Evolutionary conservation across 139 green algal species (phyloP).

Genomic region (Chlamydomonas schloesseri): DNA sequence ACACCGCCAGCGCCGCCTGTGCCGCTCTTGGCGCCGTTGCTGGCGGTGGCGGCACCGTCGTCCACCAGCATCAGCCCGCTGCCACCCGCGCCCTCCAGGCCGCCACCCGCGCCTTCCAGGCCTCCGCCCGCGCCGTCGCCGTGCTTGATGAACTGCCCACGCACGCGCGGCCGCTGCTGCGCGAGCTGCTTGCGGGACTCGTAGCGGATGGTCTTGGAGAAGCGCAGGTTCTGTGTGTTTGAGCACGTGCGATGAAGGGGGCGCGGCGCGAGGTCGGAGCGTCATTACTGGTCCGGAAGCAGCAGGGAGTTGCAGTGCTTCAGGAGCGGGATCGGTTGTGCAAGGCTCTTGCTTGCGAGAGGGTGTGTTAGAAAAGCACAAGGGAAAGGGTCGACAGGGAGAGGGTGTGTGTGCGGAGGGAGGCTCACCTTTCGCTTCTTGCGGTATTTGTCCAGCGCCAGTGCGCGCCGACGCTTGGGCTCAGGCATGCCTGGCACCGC

Average conservation of each 20-base stretch:
- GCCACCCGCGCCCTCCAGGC: no score
- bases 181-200: constrained; percentile 77
- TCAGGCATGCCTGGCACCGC: neutral
- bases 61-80: neutral
- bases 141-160: constrained; percentile 74
- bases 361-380: no score
- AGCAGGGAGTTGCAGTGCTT: no score
- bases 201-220: constrained; percentile 79
- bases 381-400: no score
- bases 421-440: constrained; percentile 69
- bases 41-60: constrained; percentile 1
- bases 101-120: neutral
- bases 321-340: no score
- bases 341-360: no score
- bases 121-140: neutral
- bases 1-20: constrained; percentile 1
- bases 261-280: no score
- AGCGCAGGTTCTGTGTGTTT: constrained; percentile 61
- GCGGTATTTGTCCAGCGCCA: constrained; percentile 76
- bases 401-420: no score
- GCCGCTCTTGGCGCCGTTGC: constrained; percentile 40
- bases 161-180: constrained; percentile 67
- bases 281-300: no score
- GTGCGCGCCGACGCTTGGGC: constrained; percentile 31
- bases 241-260: no score